A percentile compares a stretch with the other conserved stretches of the same genome.
Evolutionary conservation across 148 eudicot genomes (phyloP).

Genomic region (Pouteria glomerata): DNA sequence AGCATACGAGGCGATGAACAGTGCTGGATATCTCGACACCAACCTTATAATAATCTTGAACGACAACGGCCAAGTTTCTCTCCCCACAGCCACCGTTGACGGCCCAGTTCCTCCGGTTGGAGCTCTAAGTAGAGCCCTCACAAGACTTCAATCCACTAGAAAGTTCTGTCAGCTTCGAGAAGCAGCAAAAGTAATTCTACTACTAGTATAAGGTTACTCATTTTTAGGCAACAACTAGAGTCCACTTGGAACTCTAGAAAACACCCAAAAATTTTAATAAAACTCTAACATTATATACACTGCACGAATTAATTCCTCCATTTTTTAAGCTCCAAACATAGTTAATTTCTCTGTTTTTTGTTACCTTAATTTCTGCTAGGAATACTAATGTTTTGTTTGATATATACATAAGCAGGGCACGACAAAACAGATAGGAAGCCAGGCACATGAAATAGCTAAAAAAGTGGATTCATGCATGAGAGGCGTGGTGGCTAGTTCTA

Average conservation of each 20-base stretch:
- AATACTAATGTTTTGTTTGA: neutral
- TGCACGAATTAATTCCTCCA: too few relatives aligned
- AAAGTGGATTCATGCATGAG: conserved; percentile 22
- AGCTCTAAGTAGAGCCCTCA: conserved; percentile 30
- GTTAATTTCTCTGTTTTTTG: too few relatives aligned
- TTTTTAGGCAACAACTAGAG: too few relatives aligned
- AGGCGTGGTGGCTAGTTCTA: conserved; percentile 13
- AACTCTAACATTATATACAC: too few relatives aligned
- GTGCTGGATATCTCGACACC: conserved; percentile 33
- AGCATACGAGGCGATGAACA: conserved; percentile 44
- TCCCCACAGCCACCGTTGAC: conserved; percentile 41
- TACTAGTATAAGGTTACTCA: too few relatives aligned
- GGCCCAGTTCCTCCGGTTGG: conserved; percentile 47
- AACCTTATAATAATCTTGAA: conserved; percentile 34
- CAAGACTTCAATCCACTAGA: conserved; percentile 24
- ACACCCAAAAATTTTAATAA: too few relatives aligned
- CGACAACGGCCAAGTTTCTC: conserved; percentile 36
- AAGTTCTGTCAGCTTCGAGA: conserved; percentile 29
- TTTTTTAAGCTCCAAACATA: too few relatives aligned
- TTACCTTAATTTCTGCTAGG: neutral
- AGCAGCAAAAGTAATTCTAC: conserved; percentile 21
- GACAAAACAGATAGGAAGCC: conserved; percentile 27
- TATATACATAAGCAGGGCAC: conserved; percentile 12
- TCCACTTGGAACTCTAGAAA: too few relatives aligned
- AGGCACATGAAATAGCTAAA: conserved; percentile 26